phyloP scores from a whole-genome alignment of 2,329 filamentous ascomycete genomes.

The Akanthomyces dipterigenus region DNA sequence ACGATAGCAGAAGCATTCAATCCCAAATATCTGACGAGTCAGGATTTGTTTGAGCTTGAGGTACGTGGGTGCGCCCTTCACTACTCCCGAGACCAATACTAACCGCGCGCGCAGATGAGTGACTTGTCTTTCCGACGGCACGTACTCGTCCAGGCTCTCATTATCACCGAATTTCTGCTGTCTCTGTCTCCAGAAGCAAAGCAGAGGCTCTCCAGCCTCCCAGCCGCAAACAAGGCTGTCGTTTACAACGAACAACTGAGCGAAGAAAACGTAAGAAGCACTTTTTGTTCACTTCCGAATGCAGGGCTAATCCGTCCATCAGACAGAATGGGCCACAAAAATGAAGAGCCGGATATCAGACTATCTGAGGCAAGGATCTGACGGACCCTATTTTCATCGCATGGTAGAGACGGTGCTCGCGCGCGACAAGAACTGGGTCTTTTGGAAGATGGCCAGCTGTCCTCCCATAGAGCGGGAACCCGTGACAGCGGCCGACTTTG shows the following conservation, averaged over 20 bases:
- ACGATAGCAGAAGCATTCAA: constrained; percentile 59
- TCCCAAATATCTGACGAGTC: constrained; percentile 96
- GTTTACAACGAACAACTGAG: constrained; percentile 71
- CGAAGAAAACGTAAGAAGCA: constrained; percentile 65
- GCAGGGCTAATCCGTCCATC: constrained; percentile 1
- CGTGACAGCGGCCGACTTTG: constrained; percentile 61
- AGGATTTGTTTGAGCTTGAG: constrained; percentile 92
- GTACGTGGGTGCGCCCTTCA: constrained; percentile 36
- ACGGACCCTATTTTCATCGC: constrained; percentile 89
- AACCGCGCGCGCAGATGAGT: constrained; percentile 56
- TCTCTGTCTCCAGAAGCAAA: constrained; percentile 79
- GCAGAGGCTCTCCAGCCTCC: constrained; percentile 64
- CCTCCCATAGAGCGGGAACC: constrained; percentile 74
- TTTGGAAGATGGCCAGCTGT: constrained; percentile 95
- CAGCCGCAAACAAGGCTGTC: constrained; percentile 74
- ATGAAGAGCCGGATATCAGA: constrained; percentile 74
- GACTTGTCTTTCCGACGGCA: constrained; percentile 92
- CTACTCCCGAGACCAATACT: background rate
- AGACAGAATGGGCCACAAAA: constrained; percentile 76
- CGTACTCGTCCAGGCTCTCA: constrained; percentile 89
- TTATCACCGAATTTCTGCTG: constrained; percentile 91
- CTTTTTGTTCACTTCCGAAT: too few species aligned
- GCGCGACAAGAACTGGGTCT: constrained; percentile 96
- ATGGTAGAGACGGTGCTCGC: constrained; percentile 96
- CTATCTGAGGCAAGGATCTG: constrained; percentile 72